phyloP scores from a whole-genome alignment of 495 filamentous ascomycete genomes.

The Venustampulla echinocandica region DNA sequence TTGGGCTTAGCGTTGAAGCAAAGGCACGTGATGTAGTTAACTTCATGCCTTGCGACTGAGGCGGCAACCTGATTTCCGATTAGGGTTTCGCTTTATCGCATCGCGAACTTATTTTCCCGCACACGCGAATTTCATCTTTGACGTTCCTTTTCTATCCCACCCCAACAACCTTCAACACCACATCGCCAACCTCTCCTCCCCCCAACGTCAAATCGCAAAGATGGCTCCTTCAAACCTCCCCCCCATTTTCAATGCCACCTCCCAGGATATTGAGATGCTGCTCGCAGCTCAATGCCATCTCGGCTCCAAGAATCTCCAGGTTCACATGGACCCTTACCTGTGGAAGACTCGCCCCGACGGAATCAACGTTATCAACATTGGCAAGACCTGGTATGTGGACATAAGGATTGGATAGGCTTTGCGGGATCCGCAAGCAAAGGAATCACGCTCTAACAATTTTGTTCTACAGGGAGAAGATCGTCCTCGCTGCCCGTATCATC shows the following conservation, averaged over 20 bases:
- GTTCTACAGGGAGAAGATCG: conserved; percentile 87
- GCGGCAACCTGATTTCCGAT: conserved; percentile 8
- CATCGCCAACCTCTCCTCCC: conserved; percentile 10
- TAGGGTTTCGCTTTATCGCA: conserved; percentile 4
- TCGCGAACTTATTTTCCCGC: conserved; percentile 7
- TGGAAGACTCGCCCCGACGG: conserved; percentile 98
- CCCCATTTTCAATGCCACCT: conserved; percentile 64
- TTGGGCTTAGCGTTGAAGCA: background rate
- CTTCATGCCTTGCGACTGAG: conserved; percentile 10
- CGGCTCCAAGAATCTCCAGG: conserved; percentile 96
- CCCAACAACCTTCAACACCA: conserved; percentile 6
- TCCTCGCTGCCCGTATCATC: conserved; percentile 96
- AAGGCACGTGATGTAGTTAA: no score
- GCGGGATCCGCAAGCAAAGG: conserved; percentile 1
- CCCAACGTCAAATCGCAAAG: conserved; percentile 45
- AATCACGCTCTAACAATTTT: conserved; percentile 23
- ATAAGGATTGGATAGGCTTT: background rate
- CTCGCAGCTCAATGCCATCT: conserved; percentile 93
- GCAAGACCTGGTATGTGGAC: conserved; percentile 90
- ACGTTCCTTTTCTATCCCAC: background rate
- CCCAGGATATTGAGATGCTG: conserved; percentile 94
- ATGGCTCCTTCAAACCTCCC: conserved; percentile 94
- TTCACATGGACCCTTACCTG: conserved; percentile 99
- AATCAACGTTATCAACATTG: conserved; percentile 97
- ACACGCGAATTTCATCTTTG: conserved; percentile 9